Evolutionary conservation across 805 yeast species (phyloP), one percentile per base, ranked within the genome.

Genomic region (Nakazawaea ambrosiae): DNA sequence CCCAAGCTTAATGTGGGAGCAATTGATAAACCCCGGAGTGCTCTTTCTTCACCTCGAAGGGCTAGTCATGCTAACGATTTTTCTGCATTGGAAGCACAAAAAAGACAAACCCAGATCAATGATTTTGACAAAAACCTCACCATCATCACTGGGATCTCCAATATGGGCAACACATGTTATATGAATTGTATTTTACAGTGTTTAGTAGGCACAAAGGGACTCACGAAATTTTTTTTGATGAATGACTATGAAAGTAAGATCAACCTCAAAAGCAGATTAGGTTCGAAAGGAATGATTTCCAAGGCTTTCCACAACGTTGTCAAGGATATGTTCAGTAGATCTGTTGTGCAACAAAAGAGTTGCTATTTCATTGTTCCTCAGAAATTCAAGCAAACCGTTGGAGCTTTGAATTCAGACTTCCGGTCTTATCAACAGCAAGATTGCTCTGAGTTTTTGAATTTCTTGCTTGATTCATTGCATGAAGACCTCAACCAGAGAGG

Each of bases 151-250:
- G 97, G 97, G 0, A 63, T 89, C 5, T 65, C 68, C 11, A 89
- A 89, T 54, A 63, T 89, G 44, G 96, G 96, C 2, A 90, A 90
- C 50, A 83, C 95, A 0, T 89, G 97, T 56, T 89, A 89, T 57
- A 82, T 89, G 88, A 89, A 89, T 58, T 82, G 95, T 47, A 69
- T 83, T 3, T 57, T 89, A n/a, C 97, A 89, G 59, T 86, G 96
- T 55, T 55, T 90, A 25, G 68, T 80, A 3, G 89, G 90, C 1
- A 78, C 90, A 0, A 75, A 76, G 1, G 78, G 75, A 41, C 59
- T 89, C 20, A 68, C 80, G 3, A 65, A 63, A 32, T 74, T 82
- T 39, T 83, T 89, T 49, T 61, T 80, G 31, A 59, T 68, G 45
- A 78, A 76, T 11, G 58, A 75, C 1, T 87, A 78, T 57, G 68